Percentiles rank a stretch among this genome's conserved stretches.
phyloP scores from a whole-genome alignment of 306 rosid species.

The Myrica gale region DNA sequence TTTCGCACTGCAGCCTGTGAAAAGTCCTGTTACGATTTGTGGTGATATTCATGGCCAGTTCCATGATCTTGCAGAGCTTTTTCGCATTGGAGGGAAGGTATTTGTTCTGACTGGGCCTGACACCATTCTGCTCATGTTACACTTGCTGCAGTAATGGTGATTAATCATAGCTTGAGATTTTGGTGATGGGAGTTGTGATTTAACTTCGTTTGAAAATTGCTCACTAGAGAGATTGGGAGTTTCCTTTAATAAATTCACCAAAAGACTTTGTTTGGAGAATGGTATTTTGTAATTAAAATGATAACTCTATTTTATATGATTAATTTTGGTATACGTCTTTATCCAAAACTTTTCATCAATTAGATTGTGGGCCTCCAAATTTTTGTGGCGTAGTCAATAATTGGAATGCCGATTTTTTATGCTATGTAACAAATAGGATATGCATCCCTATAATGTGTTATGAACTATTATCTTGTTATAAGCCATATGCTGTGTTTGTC shows the following conservation, averaged over 20 bases:
- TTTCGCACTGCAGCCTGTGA: constrained; percentile 74
- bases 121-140: constrained; percentile 13
- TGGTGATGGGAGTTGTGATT: neutral
- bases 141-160: constrained; percentile 15
- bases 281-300: neutral
- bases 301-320: neutral
- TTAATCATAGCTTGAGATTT: constrained; percentile 9
- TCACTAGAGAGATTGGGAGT: neutral
- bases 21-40: constrained; percentile 90
- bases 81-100: constrained; percentile 98
- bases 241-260: neutral
- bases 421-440: neutral
- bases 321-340: neutral
- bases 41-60: constrained; percentile 99
- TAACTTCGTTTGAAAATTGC: neutral
- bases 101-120: constrained; percentile 15
- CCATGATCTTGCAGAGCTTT: constrained; percentile 98
- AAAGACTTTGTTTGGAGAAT: neutral
- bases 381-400: neutral
- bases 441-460: neutral
- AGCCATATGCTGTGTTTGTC: neutral
- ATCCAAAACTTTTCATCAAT: neutral
- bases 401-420: neutral
- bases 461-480: neutral
- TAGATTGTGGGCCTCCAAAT: neutral